Percentiles rank a stretch among this genome's conserved stretches.
Conservation (phyloP, 1,284 basidiomycete genomes). For the Macrocystidia cucumis region DNA sequence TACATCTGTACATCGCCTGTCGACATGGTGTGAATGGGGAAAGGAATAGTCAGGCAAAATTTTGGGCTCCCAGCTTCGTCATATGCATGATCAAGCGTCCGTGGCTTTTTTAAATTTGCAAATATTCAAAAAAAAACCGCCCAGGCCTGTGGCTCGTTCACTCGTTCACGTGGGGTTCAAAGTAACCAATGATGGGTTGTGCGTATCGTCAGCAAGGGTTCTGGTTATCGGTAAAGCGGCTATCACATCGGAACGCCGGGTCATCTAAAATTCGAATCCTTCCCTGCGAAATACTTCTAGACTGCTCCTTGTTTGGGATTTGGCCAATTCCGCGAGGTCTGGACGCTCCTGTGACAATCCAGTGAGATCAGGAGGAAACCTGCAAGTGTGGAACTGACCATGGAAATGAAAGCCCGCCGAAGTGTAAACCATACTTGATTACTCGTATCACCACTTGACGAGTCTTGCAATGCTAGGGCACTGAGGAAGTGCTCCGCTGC, state of each 20-base stretch:
- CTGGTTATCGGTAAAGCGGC: too few species aligned
- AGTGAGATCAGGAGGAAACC: slow-evolving; percentile 3
- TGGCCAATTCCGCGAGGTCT: slow-evolving; percentile 61
- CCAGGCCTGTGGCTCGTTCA: too few species aligned
- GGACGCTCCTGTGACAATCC: slow-evolving; percentile 39
- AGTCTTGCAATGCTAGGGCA: slow-evolving; percentile 78
- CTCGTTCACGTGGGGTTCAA: too few species aligned
- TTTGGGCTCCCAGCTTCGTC: too few species aligned
- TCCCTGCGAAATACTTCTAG: slow-evolving; percentile 68
- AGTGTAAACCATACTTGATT: slow-evolving; percentile 92
- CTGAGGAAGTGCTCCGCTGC: slow-evolving; percentile 96
- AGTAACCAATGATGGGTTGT: too few species aligned
- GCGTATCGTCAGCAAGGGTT: too few species aligned
- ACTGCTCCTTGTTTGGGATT: slow-evolving; percentile 37
- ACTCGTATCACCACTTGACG: slow-evolving; percentile 61
- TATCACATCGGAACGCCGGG: too few species aligned
- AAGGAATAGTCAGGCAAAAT: too few species aligned
- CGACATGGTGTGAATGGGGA: too few species aligned
- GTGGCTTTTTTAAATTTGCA: too few species aligned
- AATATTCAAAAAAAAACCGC: too few species aligned
- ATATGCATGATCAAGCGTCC: too few species aligned
- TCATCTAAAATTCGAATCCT: slow-evolving; percentile 82
- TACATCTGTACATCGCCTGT: slow-evolving; percentile 52
- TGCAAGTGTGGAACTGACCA: slow-evolving; percentile 47
- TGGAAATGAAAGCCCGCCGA: slow-evolving; percentile 71